Base-by-base conservation (phyloP, 176 grass and related monocot genomes). In the Echinochloa phyllopogon region DNA sequence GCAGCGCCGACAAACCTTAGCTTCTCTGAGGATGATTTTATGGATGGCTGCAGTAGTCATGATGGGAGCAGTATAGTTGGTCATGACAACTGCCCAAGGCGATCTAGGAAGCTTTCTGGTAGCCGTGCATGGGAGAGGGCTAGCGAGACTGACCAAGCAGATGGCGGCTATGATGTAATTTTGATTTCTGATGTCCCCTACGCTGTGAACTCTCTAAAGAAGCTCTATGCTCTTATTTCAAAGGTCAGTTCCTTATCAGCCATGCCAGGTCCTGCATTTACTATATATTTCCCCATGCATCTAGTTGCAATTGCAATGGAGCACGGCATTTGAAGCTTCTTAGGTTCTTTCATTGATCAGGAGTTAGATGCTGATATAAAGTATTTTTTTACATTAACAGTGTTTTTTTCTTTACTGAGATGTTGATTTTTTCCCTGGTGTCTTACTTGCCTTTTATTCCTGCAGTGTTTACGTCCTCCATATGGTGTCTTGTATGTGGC, bases 21-120 rank as follows among this genome's bases (percentile, higher is more conserved):
- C 83, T 98, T 98, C 81, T 98, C 96, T 8, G 96, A 95, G 83
- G 96, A 98, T 39, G 93, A 98, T 83, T 94, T 94, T 68, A 86
- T 89, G 79, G 93, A 98, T 88, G 91, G 80, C n/a, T 86, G 77
- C 60, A 92, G 91, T 87, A 95, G 91, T 71, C 87, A 98, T 65
- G 89, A 95, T 42, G 91, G 91, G 45, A 98, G 93, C 80, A 92
- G 93, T 82, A 81, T 87, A 56, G 71, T 88, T 88, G 87, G 89
- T 84, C 83, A 86, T 82, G 93, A 93, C 66, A 75, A 81, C 87
- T 77, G 43, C 23, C 84, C 87, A 20, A 90, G 93, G 56, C 86
- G 66, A 69, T 98, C 96, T 14, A 90, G 91, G 82, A 98, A 98
- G 77, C 92, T 98, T 67, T 98, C 93, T 15, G 96, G 96, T 75